Percentiles rank a stretch among this genome's conserved stretches.
Evolutionary conservation across 768 basidiomycete species (phyloP).

Genomic region (Boletales sp.): DNA sequence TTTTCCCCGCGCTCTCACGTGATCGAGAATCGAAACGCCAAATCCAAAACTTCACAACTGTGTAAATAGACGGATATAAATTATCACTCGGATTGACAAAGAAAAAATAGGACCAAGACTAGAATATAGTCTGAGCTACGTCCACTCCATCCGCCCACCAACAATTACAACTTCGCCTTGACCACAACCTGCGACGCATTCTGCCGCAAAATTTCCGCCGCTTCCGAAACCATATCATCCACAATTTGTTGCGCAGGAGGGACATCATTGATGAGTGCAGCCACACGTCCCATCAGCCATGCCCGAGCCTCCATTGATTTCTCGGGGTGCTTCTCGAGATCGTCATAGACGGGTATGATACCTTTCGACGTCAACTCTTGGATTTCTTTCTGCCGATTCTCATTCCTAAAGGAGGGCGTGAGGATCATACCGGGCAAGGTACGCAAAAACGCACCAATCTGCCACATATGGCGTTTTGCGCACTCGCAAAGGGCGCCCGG

Average conservation of each 20-base stretch:
- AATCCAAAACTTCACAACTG: too few relatives aligned
- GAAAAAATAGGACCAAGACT: too few relatives aligned
- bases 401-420: conserved; percentile 48
- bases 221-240: conserved; percentile 71
- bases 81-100: too few relatives aligned
- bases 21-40: neutral
- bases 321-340: conserved; percentile 78
- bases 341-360: conserved; percentile 69
- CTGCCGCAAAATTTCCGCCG: conserved; percentile 43
- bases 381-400: conserved; percentile 76
- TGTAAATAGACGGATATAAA: too few relatives aligned
- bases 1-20: conserved; percentile 11
- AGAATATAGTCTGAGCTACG: too few relatives aligned
- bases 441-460: conserved; percentile 57
- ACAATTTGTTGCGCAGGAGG: conserved; percentile 81
- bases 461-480: conserved; percentile 80
- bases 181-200: conserved; percentile 36
- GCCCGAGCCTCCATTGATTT: conserved; percentile 61
- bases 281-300: conserved; percentile 85
- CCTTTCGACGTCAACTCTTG: conserved; percentile 78
- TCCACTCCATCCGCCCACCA: too few relatives aligned
- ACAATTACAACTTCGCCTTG: conserved; percentile 48
- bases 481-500: conserved; percentile 86
- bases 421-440: neutral
- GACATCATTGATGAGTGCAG: conserved; percentile 69